Conservation (phyloP, 2,329 filamentous ascomycete species). For the Apiospora hydei region DNA sequence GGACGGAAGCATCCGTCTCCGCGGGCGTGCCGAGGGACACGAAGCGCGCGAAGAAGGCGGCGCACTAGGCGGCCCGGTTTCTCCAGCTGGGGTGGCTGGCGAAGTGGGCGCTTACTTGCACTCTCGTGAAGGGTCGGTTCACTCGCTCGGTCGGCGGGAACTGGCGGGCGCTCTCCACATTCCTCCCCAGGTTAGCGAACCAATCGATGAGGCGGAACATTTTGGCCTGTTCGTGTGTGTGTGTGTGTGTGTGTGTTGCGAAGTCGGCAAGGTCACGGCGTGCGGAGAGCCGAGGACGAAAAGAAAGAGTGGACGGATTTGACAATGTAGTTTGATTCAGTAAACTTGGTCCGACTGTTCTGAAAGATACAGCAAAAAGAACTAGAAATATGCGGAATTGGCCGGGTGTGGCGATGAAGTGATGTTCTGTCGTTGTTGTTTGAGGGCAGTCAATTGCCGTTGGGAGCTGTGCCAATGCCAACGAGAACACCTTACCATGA, state of each 20-base stretch:
- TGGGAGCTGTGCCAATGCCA: too few relatives aligned
- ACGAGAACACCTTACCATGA: background rate
- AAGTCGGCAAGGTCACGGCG: background rate
- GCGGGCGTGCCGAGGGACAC: background rate
- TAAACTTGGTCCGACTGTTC: background rate
- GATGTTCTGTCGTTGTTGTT: background rate
- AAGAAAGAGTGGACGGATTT: background rate
- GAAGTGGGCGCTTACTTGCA: background rate
- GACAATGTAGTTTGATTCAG: background rate
- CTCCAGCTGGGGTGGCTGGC: background rate
- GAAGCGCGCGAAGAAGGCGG: background rate
- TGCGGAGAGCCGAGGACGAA: background rate
- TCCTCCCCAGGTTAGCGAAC: too few relatives aligned
- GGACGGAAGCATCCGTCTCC: background rate
- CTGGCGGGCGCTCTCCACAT: too few relatives aligned
- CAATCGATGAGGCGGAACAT: background rate
- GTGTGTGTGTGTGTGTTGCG: background rate
- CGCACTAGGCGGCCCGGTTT: background rate
- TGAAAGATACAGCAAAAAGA: background rate
- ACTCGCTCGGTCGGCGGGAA: background rate
- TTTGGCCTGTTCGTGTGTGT: background rate
- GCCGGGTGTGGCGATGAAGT: background rate
- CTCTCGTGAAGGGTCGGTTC: background rate
- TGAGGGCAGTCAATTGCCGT: background rate
- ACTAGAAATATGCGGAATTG: background rate